Evolutionary conservation across 345 rosid genomes (phyloP), one percentile per base, ranked within the genome.

Genomic region (Punica granatum): DNA sequence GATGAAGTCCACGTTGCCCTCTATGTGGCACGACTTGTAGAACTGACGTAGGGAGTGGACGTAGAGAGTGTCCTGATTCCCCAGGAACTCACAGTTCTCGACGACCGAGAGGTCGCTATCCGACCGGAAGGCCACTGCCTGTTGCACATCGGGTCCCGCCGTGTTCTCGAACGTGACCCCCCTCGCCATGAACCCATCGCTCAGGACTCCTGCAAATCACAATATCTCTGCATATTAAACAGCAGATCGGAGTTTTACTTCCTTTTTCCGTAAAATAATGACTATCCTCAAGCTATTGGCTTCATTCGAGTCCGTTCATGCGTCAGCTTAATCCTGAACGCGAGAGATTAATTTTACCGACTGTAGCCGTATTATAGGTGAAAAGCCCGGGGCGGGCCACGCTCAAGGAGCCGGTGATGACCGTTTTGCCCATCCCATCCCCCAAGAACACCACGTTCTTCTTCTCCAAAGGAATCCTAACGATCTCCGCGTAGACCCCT

Each of bases 121-220:
- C 32, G 90, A 89, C 74, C 87, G 79, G 75, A 94, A 91, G 66
- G 99, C 99, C 5, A 91, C 97, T 7, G 97, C 99, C 72, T 94
- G 99, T 79, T 86, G 86, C 19, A 88, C 88, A 58, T 84, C 90
- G 1, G 91, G 84, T 26, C 94, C 96, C 13, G 98, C 98, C 15
- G 96, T 84, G 77, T 91, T 93, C 74, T 79, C 80, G 73, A 93
- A 67, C 2, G 99, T 91, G 53, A 93, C 67, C 30, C 86, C 91
- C 67, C 85, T 84, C 6, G 97, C 97, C 99, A 93, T 91, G 78
- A 93, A 93, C 37, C 99, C 99, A 76, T 93, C 96, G 25, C 99
- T 97, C 39, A 80, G 65, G 72, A 91, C 90, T 51, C 91, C 98
- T 93, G 83, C 48, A 67, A 37, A 51, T 72, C 0, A 28, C 61